These are phyloP conservation scores for Ulota crispa DNA, from an alignment of 225 moss, liverwort and hornwort genomes.

Conservation along the genomic window DNA sequence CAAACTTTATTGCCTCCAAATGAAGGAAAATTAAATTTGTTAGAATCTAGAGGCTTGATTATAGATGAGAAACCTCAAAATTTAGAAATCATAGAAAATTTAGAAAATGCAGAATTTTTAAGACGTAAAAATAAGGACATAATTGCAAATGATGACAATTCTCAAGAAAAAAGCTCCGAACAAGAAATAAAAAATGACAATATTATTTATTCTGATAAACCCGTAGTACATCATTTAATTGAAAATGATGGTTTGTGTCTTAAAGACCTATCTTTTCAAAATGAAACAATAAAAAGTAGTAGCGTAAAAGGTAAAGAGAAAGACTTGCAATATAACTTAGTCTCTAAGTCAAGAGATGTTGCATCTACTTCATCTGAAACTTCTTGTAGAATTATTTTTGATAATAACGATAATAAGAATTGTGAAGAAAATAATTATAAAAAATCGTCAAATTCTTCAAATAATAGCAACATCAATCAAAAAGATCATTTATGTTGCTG, in stretches of 20 bases:
- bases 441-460: background rate
- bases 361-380: background rate
- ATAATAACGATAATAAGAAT: background rate
- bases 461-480: fast-evolving
- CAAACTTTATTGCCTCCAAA: background rate
- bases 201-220: fast-evolving
- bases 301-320: background rate
- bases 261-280: background rate
- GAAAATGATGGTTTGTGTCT: background rate
- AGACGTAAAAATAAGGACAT: background rate
- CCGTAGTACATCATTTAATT: background rate
- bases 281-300: background rate
- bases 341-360: background rate
- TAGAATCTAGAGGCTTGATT: background rate
- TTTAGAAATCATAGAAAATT: background rate
- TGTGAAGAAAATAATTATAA: background rate
- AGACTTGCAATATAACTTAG: background rate
- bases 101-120: background rate
- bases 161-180: background rate
- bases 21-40: background rate
- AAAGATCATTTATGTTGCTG: background rate
- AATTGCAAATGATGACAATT: background rate
- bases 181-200: background rate
- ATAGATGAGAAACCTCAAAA: background rate
- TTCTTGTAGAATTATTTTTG: background rate